These are phyloP conservation scores for Paraurostyla sp. DNA, from an alignment of 73 alveolate genomes.

Conservation along the genomic window DNA sequence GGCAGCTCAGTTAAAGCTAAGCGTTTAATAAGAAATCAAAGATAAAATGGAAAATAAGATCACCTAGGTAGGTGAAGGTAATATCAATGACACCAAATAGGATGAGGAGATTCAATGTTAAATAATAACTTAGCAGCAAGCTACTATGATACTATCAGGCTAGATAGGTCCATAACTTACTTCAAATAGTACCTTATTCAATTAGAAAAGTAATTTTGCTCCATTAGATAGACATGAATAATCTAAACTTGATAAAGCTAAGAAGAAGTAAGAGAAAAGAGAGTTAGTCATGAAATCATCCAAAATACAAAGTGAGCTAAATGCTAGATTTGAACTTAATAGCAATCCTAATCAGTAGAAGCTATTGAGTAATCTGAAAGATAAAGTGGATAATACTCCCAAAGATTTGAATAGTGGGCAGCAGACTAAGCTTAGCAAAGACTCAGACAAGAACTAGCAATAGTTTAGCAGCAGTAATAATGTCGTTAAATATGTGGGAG, in stretches of 20 bases:
- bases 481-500: not conserved
- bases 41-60: not conserved
- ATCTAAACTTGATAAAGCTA: not conserved
- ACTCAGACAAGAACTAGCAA: not conserved
- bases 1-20: not conserved
- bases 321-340: not conserved
- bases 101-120: constrained; percentile 35
- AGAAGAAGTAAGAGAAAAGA: constrained; percentile 18
- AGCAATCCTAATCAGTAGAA: not conserved
- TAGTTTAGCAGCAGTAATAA: not conserved
- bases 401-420: not conserved
- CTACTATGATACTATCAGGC: not conserved
- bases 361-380: not conserved
- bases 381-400: not conserved
- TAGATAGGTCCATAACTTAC: too few species aligned
- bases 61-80: not conserved
- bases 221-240: not conserved
- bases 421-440: not conserved
- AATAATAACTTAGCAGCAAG: not conserved
- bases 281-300: not conserved
- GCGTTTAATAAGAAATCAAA: not conserved
- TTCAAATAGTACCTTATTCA: too few species aligned
- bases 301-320: not conserved
- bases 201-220: not conserved
- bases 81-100: not conserved